Conservation (phyloP, 768 basidiomycete genomes). For the Serendipita sp. region DNA sequence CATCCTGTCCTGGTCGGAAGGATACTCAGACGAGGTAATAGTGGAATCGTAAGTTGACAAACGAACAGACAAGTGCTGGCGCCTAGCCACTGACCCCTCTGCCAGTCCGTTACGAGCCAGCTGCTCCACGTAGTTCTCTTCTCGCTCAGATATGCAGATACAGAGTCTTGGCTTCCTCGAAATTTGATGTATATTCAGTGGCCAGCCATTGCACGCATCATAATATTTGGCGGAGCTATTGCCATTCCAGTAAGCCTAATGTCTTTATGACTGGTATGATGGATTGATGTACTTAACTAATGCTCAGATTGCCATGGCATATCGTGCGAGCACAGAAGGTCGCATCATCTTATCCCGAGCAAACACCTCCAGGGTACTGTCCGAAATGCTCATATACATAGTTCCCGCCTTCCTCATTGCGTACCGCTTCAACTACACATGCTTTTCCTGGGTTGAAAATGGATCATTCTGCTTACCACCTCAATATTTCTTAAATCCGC, state of each 20-base stretch:
- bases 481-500: no score
- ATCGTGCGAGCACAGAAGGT: no score
- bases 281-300: no score
- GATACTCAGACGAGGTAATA: no score
- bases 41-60: no score
- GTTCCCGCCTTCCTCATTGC: background rate
- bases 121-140: background rate
- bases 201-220: background rate
- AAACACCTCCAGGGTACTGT: background rate
- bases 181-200: background rate
- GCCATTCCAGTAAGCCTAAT: no score
- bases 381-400: background rate
- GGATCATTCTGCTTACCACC: no score
- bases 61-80: no score
- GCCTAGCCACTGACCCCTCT: no score
- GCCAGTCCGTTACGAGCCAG: background rate
- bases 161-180: background rate
- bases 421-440: background rate
- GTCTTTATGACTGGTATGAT: background rate
- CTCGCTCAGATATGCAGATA: background rate
- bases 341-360: background rate
- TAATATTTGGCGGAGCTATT: no score
- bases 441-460: background rate
- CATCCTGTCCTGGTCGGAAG: no score
- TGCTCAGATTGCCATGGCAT: no score